A percentile compares a stretch with the other conserved stretches of the same genome.
Conservation (phyloP, 2,329 filamentous ascomycete genomes). For the Pseudogymnoascus sp. region DNA sequence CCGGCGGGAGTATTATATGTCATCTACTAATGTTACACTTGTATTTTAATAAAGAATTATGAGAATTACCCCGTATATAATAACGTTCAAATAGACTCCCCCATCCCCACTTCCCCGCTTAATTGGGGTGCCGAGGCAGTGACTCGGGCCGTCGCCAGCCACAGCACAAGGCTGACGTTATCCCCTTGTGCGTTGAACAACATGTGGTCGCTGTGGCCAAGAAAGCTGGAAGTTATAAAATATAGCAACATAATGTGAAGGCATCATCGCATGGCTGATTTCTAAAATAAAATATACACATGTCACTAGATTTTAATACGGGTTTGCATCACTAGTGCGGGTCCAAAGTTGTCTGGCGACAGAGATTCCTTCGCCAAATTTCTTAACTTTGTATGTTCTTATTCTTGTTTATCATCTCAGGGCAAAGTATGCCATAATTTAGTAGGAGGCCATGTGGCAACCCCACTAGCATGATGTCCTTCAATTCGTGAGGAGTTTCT, state of each 20-base stretch:
- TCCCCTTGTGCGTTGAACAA: neutral
- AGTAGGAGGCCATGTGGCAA: neutral
- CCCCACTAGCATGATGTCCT: neutral
- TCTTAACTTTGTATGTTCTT: neutral
- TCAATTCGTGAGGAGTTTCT: slow-evolving; percentile 31
- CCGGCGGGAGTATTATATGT: neutral
- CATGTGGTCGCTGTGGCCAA: neutral
- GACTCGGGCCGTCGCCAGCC: neutral
- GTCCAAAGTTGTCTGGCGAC: neutral
- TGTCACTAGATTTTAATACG: neutral
- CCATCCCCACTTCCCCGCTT: neutral
- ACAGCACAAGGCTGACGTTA: neutral
- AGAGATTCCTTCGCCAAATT: neutral
- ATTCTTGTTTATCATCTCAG: slow-evolving; percentile 1
- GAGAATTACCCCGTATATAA: neutral
- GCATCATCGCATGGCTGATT: neutral
- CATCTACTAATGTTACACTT: neutral
- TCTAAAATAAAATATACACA: neutral
- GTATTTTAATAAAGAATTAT: neutral
- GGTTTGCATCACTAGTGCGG: neutral
- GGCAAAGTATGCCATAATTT: neutral
- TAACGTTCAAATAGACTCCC: neutral
- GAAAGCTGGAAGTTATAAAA: neutral
- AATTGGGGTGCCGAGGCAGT: neutral
- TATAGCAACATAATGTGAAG: neutral